These are phyloP conservation scores for Leccinum uliginosum DNA, from an alignment of 768 basidiomycete genomes.

Conservation along the genomic window DNA sequence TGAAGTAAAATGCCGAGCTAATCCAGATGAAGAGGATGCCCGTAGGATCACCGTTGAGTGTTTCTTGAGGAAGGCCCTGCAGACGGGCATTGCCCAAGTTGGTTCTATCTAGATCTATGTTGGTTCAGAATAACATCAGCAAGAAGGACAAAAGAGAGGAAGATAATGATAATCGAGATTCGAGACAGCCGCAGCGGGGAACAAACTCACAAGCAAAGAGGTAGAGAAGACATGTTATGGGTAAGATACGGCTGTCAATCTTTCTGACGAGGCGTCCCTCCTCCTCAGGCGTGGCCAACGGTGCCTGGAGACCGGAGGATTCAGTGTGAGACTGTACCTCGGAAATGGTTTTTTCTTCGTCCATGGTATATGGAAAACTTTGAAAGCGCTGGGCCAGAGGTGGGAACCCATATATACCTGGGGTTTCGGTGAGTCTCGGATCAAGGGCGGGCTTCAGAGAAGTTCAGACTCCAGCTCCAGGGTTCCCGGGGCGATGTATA, in stretches of 20 bases:
- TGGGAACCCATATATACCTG: not conserved
- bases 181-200: no score
- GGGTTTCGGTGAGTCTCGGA: not conserved
- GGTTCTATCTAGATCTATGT: slow-evolving; percentile 58
- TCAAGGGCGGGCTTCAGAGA: not conserved
- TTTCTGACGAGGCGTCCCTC: slow-evolving; percentile 36
- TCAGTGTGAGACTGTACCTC: not conserved
- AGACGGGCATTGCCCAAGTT: slow-evolving; percentile 78
- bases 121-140: not conserved
- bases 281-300: slow-evolving; percentile 28
- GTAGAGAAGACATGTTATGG: slow-evolving; percentile 68
- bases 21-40: slow-evolving; percentile 70
- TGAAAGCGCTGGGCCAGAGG: not conserved
- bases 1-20: slow-evolving; percentile 73
- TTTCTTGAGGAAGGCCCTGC: slow-evolving; percentile 65
- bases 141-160: not conserved
- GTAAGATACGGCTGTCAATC: slow-evolving; percentile 33
- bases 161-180: no score
- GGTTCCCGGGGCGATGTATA: not conserved
- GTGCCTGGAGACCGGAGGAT: not conserved
- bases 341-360: slow-evolving; percentile 15
- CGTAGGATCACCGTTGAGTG: slow-evolving; percentile 60
- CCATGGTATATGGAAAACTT: slow-evolving; percentile 8
- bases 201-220: slow-evolving; percentile 61
- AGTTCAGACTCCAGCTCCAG: not conserved